Evolutionary conservation across 2,329 filamentous ascomycete species (phyloP), one percentile per base, ranked within the genome.

Genomic region (Sporothrix schenckii): DNA sequence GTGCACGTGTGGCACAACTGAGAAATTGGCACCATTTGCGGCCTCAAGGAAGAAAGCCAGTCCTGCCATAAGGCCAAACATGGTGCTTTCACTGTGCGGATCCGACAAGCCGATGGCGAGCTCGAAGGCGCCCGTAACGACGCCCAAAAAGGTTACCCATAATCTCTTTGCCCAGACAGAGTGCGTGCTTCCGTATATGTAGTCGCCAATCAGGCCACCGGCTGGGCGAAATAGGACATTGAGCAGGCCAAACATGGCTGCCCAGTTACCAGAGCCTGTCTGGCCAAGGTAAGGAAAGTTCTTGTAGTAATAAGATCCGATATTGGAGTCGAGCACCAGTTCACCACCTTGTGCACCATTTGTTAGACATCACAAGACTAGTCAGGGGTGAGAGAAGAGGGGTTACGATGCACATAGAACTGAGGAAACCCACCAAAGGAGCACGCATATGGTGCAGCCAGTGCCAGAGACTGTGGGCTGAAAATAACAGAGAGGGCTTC

Each of bases 31-130:
- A 0, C 94, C 94, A 77, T 97, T 97, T 56, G 89, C 89, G 1
- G 91, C 92, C 78, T 96, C 92, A 58, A 93, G 81, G 82, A 97
- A 97, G 78, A 97, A 85, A 0, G 91, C 92, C 81, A 94, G 86
- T 10, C 92, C 86, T 1, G 90, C 89, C 10, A 96, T 82, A 6
- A 97, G 87, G 1, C 91, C 92, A 70, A 95, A 89, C 84, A 96
- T 89, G 2, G 87, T 88, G 9, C 84, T 80, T 61, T 89, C 79
- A 30, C 84, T 77, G 34, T 88, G 85, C 0, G 91, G 85, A 78
- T 95, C 82, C 76, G 88, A 83, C 1, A 84, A 81, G 27, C 90
- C 91, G 75, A 89, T 84, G 72, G 89, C 78, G 71, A 94, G 85
- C 24, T 86, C 81, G 34, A 90, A 69, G 9, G 83, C 83, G 73